Base-by-base conservation (phyloP, 1,284 basidiomycete genomes). In the Rhodotorula mucilaginosa region DNA sequence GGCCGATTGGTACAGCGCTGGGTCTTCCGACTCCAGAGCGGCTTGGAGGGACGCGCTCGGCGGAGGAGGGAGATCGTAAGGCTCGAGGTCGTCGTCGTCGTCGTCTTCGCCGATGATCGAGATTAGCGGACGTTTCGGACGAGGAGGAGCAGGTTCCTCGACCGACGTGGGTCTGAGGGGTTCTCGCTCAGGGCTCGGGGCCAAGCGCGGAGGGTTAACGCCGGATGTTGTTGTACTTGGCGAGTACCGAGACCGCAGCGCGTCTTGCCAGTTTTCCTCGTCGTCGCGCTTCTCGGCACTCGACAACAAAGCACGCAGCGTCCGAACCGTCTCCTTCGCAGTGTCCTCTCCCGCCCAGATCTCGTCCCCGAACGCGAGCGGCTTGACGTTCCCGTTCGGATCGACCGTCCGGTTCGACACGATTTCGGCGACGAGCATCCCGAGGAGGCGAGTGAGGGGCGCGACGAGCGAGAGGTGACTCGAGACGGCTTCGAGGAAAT, bases 401-500 rank as follows among this genome's bases (percentile, higher is more conserved):
- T 76, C 12, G 80, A 83, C 31, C 75, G 76, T 68, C 75, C 77
- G 69, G 78, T 80, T 47, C n/a, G 77, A 79, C 12, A 84, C 68
- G 31, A 90, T 83, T 80, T 99, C 96, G 0, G 92, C 96, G 0
- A 88, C 88, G 18, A 98, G 85, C 94, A 98, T 97, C 3, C 96
- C 96, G 74, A 93, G 89, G n/a, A 89, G 85, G 3, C 95, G 88
- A 19, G 97, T 85, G 2, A 87, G 85, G 5, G 85, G 82, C 69
- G 96, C 92, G 5, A 90, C 82, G 77, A 97, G 93, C 0, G 84
- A 85, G 57, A 97, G 88, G 78, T 94, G 96, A 10, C 82, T 82
- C 15, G 90, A 87, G 46, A 97, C 85, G 8, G 88, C 88, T 29
- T 85, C 83, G 68, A 98, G 86, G 78, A 98, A 90, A 0, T 83